Base-by-base conservation (phyloP, 2,329 filamentous ascomycete genomes). In the Pseudocercospora fijiensis region DNA sequence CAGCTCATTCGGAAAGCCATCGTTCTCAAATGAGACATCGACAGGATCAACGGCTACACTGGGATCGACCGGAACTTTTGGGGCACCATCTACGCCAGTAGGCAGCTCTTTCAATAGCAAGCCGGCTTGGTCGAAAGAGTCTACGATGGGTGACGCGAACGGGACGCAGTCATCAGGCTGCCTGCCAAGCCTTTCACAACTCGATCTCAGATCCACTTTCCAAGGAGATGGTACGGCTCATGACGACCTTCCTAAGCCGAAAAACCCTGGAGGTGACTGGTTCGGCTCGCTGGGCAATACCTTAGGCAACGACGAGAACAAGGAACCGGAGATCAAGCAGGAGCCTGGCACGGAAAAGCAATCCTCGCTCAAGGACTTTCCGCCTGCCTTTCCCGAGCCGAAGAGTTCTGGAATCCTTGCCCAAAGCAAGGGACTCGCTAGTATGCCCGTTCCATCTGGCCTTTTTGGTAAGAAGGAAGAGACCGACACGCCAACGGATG, bases 201-300 rank as follows among this genome's bases (percentile, higher is more conserved):
- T 91, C 77, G 88, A 89, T 69, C 79, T 91, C 16, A 83, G 84
- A 43, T 88, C 86, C 28, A 87, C 85, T 1, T 92, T 91, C 78
- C 86, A 87, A 71, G 81, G 83, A 8, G 88, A 90, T 67, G 82
- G 84, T 5, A 81, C 82, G 51, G 81, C 84, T 0, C 86, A 86
- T 63, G 83, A 89, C 24, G 85, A 88, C 62, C 77, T 82, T 37
- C 80, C 83, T 8, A 84, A 84, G 65, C 78, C 83, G 16, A 68
- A 72, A 58, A 67, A 72, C 49, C 56, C 69, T 20, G 71, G 70
- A 24, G 67, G 62, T 18, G 70, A 72, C 26, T 55, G 76, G 8
- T 77, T 78, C 60, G 75, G 75, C 13, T 62, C 61, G 30, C 9
- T 64, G 16, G 73, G 70, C 9, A 70, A 68, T 37, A 69, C 73